A percentile compares a stretch with the other conserved stretches of the same genome.
Conservation (phyloP, 2,329 filamentous ascomycete species). For the Aureobasidium namibiae region DNA sequence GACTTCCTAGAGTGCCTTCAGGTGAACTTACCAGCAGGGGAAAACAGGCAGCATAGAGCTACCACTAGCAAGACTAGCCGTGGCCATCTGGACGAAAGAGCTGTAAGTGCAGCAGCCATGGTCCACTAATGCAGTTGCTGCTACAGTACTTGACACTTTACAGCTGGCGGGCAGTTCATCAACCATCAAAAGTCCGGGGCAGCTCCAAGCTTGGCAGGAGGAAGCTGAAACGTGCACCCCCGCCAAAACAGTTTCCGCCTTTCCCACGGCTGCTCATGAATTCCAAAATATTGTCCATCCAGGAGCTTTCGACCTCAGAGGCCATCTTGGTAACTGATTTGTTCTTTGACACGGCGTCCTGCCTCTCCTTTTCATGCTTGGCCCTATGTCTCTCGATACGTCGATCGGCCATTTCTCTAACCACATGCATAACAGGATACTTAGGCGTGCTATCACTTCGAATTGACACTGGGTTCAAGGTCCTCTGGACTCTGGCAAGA, state of each 20-base stretch:
- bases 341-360: too few relatives aligned
- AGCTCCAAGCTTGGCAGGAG: neutral
- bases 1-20: too few relatives aligned
- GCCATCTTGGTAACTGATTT: too few relatives aligned
- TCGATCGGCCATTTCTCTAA: too few relatives aligned
- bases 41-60: slow-evolving; percentile 52
- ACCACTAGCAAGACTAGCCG: slow-evolving; percentile 53
- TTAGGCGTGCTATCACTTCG: too few relatives aligned
- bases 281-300: slow-evolving; percentile 2
- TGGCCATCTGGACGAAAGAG: slow-evolving; percentile 54
- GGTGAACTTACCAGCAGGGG: slow-evolving; percentile 52
- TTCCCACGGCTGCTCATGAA: neutral
- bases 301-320: too few relatives aligned
- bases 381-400: too few relatives aligned
- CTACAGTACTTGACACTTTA: neutral
- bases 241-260: neutral
- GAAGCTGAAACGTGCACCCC: neutral
- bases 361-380: too few relatives aligned
- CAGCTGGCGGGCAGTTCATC: neutral
- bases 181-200: neutral
- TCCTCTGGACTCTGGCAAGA: too few relatives aligned
- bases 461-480: too few relatives aligned
- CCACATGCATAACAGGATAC: too few relatives aligned
- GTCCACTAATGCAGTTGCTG: neutral
- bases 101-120: slow-evolving; percentile 15